Percentiles rank a stretch among this genome's conserved stretches.
Conservation (phyloP, 2,329 filamentous ascomycete genomes). For the Lecanicillium sp. region DNA sequence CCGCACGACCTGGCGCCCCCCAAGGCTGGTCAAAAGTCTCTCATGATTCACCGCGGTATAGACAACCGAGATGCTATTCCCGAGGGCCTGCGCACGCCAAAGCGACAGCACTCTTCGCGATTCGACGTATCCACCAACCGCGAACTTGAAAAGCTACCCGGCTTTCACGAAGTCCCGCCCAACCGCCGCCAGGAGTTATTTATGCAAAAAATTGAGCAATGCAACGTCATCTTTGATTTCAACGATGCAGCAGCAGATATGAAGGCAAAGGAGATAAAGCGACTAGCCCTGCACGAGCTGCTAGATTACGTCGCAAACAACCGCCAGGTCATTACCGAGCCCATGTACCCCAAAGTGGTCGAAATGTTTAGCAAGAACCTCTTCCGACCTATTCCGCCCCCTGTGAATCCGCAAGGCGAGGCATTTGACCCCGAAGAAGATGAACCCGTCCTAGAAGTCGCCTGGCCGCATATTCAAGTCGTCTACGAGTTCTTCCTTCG, state of each 20-base stretch:
- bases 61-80: constrained; percentile 88
- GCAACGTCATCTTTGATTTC: constrained; percentile 99
- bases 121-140: constrained; percentile 97
- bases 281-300: constrained; percentile 87
- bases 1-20: constrained; percentile 92
- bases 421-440: constrained; percentile 98
- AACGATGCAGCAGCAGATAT: constrained; percentile 97
- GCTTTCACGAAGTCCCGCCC: constrained; percentile 94
- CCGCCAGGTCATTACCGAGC: constrained; percentile 93
- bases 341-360: constrained; percentile 97
- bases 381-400: constrained; percentile 92
- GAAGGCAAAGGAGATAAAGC: constrained; percentile 99
- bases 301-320: constrained; percentile 99
- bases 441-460: constrained; percentile 93
- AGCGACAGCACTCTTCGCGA: constrained; percentile 92
- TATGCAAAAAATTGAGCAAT: constrained; percentile 99
- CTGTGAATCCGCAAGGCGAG: constrained; percentile 95
- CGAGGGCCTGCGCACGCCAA: constrained; percentile 89
- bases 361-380: constrained; percentile 99
- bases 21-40: constrained; percentile 81
- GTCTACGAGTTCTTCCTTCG: constrained; percentile 99
- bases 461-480: constrained; percentile 98
- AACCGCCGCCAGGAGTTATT: constrained; percentile 93
- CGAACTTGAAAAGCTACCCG: constrained; percentile 92
- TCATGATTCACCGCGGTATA: constrained; percentile 73